Base-by-base conservation (phyloP, 2,329 filamentous ascomycete species). In the Coccinonectria pachysandricola region DNA sequence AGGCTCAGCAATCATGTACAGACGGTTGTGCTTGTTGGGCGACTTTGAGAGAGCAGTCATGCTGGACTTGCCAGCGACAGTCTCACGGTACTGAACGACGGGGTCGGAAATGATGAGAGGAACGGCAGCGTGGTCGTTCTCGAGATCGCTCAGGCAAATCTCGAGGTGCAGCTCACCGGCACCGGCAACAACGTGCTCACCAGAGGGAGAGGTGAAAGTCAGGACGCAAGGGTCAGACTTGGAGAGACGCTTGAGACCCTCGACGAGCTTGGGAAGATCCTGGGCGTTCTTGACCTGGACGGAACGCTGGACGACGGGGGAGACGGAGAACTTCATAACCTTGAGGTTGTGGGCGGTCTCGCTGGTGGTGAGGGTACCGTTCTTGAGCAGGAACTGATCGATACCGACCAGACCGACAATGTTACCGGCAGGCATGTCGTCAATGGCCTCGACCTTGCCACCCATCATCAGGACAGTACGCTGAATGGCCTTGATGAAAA, bases 281-380 rank as follows among this genome's bases (percentile, higher is more conserved):
- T 93, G 86, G 55, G 91, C 91, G 70, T 98, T 98, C 85, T 96
- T 96, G 73, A 95, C 88, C 69, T 95, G 85, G 55, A 98, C 91
- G 64, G 91, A 94, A 50, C 88, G 88, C 69, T 82, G 88, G 46
- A 98, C 91, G 68, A 98, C 91, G 53, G 91, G 91, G 36, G 91
- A 96, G 61, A 98, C 91, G 57, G 91, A 98, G 82, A 98, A 98
- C 75, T 95, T 96, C 91, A 98, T 98, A 69, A 98, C 91, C 81
- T 96, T 96, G 56, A 98, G 71, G 80, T 98, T 98, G 81, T 98
- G 91, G 60, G 91, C 88, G 45, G 85, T 92, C 49, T 98, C 91
- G 59, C 74, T 79, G 60, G 88, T 96, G 66, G 87, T 94, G 53
- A 98, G 82, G 55, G 91, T 98, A 81, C 91, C 91, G 61, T 91